Percentiles rank a stretch among this genome's conserved stretches.
Conservation (phyloP, 352 stramenopile genomes). For the Nothophytophthora sp. region DNA sequence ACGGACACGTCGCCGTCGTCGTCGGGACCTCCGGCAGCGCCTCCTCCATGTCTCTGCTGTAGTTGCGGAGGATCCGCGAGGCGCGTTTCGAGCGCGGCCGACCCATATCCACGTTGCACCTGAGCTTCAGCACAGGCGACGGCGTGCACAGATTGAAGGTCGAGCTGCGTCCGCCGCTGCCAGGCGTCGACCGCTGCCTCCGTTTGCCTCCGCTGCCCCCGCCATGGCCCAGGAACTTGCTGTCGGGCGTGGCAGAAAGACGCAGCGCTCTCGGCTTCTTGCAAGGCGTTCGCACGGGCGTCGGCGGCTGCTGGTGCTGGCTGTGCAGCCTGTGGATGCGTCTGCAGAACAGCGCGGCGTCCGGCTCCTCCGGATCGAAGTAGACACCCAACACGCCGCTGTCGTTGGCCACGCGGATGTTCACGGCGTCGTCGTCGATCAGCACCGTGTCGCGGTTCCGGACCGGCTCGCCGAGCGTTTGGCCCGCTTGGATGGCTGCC, state of each 20-base stretch:
- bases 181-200: conserved; percentile 11
- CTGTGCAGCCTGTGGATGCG: conserved; percentile 34
- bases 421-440: conserved; percentile 79
- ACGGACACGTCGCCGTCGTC: conserved; percentile 5
- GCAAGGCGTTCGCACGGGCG: conserved; percentile 19
- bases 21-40: conserved; percentile 39
- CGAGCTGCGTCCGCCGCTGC: conserved; percentile 25
- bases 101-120: conserved; percentile 79
- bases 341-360: conserved; percentile 43
- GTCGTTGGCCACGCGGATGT: conserved; percentile 74
- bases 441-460: conserved; percentile 73
- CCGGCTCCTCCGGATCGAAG: conserved; percentile 55
- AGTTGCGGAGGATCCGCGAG: conserved; percentile 39
- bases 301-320: conserved; percentile 4
- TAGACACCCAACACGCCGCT: conserved; percentile 71
- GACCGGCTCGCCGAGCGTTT: conserved; percentile 24
- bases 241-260: conserved; percentile 33
- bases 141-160: conserved; percentile 75
- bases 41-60: conserved; percentile 54
- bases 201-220: conserved; percentile 16
- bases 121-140: conserved; percentile 80
- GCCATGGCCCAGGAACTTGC: conserved; percentile 29
- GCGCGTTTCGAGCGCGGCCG: conserved; percentile 67
- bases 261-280: conserved; percentile 29
- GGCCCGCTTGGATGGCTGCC: conserved; percentile 44